Conservation (phyloP, 495 filamentous ascomycete genomes). For the Podospora bellae-mahoneyi region DNA sequence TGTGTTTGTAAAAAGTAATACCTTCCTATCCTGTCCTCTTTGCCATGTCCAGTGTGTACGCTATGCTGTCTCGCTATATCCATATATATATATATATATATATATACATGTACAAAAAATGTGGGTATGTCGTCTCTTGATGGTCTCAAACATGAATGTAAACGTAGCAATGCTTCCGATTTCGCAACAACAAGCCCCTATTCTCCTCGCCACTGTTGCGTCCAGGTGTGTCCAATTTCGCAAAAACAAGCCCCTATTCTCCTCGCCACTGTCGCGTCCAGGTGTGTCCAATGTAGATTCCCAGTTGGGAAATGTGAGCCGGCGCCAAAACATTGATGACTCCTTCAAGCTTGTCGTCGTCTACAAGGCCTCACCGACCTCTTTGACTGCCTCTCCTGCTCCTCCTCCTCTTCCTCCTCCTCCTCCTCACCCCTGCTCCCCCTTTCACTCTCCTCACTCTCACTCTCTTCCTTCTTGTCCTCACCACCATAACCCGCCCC, state of each 20-base stretch:
- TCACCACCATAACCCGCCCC: background rate
- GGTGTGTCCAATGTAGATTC: background rate
- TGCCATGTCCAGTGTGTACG: slow-evolving; percentile 18
- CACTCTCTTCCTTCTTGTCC: slow-evolving; percentile 2
- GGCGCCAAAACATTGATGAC: background rate
- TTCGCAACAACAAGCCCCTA: background rate
- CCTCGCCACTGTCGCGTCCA: background rate
- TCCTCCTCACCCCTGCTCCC: background rate
- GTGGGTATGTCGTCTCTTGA: background rate
- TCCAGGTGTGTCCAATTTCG: background rate
- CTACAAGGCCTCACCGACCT: background rate
- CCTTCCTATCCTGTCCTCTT: background rate
- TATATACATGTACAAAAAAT: background rate
- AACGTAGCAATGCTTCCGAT: background rate
- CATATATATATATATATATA: background rate
- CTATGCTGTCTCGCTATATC: slow-evolving; percentile 18
- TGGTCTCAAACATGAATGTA: background rate
- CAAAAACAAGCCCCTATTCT: background rate
- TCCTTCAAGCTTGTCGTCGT: background rate
- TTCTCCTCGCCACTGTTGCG: background rate
- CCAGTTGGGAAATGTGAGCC: background rate
- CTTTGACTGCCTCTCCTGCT: background rate
- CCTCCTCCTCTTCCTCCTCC: background rate
- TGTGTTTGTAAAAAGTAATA: background rate
- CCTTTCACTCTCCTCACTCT: background rate